Evolutionary conservation across 176 grass and related monocot species (phyloP), one percentile per base, ranked within the genome.

Genomic region (Carex kokanica): DNA sequence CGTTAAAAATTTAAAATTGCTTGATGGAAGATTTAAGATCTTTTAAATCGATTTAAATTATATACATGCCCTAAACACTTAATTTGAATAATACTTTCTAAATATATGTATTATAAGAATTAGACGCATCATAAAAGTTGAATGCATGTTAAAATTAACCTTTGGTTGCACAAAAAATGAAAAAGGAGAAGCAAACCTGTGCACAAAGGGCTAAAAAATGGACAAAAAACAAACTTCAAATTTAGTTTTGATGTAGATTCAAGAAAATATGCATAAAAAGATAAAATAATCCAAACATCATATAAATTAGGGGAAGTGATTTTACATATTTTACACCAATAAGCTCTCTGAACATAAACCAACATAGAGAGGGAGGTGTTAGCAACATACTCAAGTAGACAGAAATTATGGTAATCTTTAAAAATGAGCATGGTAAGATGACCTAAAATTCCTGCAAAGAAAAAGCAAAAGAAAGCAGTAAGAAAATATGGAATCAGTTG

Each of bases 281-380:
- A 61, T 8, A 12, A 67, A 43, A 23, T 6, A 6, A 17, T 53
- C 24, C 12, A 78, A 56, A 29, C 2, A 54, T 75, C 20, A 77
- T 17, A 53, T 17, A 15, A 31, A 75, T 74, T 47, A 71, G 25
- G 45, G 3, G 0, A 56, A n/a, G 45, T 31, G 47, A 14, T 78
- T 16, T 55, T 54, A 43, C 49, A 78, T 56, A 78, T 9, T 56
- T 29, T 34, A 78, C 73, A 78, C 73, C 73, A 78, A 32, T 78
- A 78, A 78, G 25, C 73, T 78, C 73, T 78, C 73, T 29, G 31
- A 77, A 78, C 5, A 75, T 27, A 56, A 78, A 32, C 14, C 24
- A 55, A 32, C 16, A 55, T 9, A 53, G 47, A 75, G 72, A 77
- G 47, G 21, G 25, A 56, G 24, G 73, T 32, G 73, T 78, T 55